Evolutionary conservation across 2,329 filamentous ascomycete genomes (phyloP).

Genomic region (Curvularia lunata): DNA sequence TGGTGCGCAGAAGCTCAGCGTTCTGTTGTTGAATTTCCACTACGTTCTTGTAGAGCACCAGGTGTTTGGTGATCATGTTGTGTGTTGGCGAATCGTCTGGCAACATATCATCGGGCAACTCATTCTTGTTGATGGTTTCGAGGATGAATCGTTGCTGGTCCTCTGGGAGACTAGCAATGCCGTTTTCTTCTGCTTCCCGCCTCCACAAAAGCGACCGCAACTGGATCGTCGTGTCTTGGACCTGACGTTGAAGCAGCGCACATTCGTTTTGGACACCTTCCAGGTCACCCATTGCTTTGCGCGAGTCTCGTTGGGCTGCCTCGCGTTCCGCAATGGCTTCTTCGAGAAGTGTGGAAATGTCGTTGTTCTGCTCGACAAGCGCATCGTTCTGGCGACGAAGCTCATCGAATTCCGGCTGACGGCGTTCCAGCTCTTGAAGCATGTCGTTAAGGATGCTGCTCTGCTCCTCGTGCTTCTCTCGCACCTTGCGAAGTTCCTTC

Average conservation of each 20-base stretch:
- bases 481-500: conserved; percentile 74
- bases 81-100: conserved; percentile 80
- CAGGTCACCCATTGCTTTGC: conserved; percentile 78
- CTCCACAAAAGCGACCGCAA: conserved; percentile 91
- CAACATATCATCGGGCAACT: conserved; percentile 70
- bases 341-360: conserved; percentile 79
- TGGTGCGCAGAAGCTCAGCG: conserved; percentile 78
- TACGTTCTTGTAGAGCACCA: conserved; percentile 89
- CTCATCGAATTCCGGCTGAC: conserved; percentile 87
- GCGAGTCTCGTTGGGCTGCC: conserved; percentile 74
- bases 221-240: conserved; percentile 88
- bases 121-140: conserved; percentile 72
- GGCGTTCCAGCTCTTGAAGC: conserved; percentile 81
- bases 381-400: conserved; percentile 80
- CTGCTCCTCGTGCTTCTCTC: conserved; percentile 75
- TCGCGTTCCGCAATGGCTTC: conserved; percentile 83
- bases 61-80: conserved; percentile 83
- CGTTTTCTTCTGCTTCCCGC: conserved; percentile 80
- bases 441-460: conserved; percentile 82
- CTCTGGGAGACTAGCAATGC: conserved; percentile 71
- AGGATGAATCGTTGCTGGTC: conserved; percentile 79
- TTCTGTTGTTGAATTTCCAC: conserved; percentile 88
- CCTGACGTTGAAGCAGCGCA: conserved; percentile 80
- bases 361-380: conserved; percentile 78
- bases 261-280: conserved; percentile 68